Conservation (phyloP, 768 basidiomycete genomes). For the Piloderma croceum region DNA sequence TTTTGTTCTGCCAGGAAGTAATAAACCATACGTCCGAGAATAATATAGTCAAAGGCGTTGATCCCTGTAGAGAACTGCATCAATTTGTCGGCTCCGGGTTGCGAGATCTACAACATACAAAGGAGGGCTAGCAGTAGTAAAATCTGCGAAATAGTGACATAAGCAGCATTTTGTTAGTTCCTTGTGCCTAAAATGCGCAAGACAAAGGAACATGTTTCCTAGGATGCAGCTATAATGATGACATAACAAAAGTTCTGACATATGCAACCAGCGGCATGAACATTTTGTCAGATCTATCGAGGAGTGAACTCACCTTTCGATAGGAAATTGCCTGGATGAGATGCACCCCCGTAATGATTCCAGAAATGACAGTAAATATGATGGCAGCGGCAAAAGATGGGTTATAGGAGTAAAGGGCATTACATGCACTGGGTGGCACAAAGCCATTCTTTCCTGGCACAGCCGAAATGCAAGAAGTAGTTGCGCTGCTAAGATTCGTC, state of each 20-base stretch:
- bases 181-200: constrained; percentile 10
- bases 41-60: constrained; percentile 21
- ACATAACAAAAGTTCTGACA: constrained; percentile 22
- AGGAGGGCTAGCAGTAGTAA: constrained; percentile 19
- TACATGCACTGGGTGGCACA: no score
- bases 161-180: constrained; percentile 7
- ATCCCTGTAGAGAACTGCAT: no score
- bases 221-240: constrained; percentile 16
- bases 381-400: constrained; percentile 18
- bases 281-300: no score
- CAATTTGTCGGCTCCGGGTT: no score
- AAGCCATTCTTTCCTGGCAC: no score
- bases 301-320: no score
- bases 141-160: constrained; percentile 12
- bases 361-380: constrained; percentile 17
- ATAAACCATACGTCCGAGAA: constrained; percentile 17
- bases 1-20: constrained; percentile 18
- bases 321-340: constrained; percentile 16
- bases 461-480: no score
- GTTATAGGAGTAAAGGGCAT: constrained; percentile 11
- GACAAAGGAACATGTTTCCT: constrained; percentile 17
- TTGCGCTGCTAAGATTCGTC: no score
- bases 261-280: no score
- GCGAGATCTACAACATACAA: no score
- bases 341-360: constrained; percentile 11